Evolutionary conservation across 192 early-diverging fungal genomes (phyloP), one percentile per base, ranked within the genome.

Genomic region (Mortierella claussenii): DNA sequence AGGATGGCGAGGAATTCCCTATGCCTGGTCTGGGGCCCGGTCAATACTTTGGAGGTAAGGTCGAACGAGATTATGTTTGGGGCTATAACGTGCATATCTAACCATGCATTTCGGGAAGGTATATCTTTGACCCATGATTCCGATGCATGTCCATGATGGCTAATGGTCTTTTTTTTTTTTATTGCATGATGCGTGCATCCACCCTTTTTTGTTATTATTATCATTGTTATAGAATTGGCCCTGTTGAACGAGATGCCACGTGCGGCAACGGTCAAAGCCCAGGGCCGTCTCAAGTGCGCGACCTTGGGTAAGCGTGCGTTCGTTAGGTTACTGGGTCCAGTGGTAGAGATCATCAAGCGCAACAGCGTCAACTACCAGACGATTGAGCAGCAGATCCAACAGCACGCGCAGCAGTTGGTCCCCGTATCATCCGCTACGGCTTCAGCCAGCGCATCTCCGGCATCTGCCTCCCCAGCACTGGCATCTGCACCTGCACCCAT

Each of bases 241-340:
- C 84, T 99, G 50, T 80, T 99, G 36, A 96, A 93, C 47, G 91
- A 99, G 71, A 92, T 94, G 69, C 96, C 96, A 28, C 88, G 97
- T 67, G 91, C 90, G 60, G 97, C 95, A 3, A 96, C 94, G 27
- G 93, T 99, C 26, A 75, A 85, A 17, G 93, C 97, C 6, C 85
- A 89, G 44, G 95, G 96, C 21, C 85, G 90, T 30, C 85, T 97
- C 55, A 99, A 98, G 90, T 95, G 94, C 75, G 97, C 97, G 17
- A 94, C 93, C 18, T 86, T 99, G 53, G 95, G 94, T 50, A 96
- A 97, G 78, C 94, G 96, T 80, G 94, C 96, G 0, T 99, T 99
- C 82, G 93, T 93, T 27, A 89, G 97, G 13, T 82, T 99, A 53
- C 83, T 99, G 7, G 98, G 98, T 7, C 96, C 98, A 11, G 91